Evolutionary conservation across 371 early-diverging fungal genomes (phyloP).

Genomic region (Nematocida sp.): DNA sequence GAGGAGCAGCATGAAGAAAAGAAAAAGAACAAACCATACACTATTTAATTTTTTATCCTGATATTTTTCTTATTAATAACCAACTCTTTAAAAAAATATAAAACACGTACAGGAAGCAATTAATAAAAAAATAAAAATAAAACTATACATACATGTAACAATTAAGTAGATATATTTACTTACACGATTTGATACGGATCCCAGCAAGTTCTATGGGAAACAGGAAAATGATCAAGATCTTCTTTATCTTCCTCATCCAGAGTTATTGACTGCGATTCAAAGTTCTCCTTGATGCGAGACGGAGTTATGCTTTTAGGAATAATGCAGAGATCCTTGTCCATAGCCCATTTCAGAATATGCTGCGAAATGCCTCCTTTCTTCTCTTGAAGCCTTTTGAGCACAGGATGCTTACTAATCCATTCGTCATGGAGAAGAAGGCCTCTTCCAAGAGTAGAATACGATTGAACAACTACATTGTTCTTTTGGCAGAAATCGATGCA

Average conservation of each 20-base stretch:
- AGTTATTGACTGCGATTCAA: constrained; percentile 31
- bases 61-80: too few relatives aligned
- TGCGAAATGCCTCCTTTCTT: constrained; percentile 70
- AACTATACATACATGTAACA: too few relatives aligned
- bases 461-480: constrained; percentile 72
- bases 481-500: constrained; percentile 71
- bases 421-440: constrained; percentile 68
- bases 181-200: constrained; percentile 46
- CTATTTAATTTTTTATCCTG: constrained; percentile 30
- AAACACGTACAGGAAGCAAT: too few relatives aligned
- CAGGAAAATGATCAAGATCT: constrained; percentile 28
- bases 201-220: constrained; percentile 53
- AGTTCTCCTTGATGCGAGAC: constrained; percentile 57
- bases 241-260: constrained; percentile 16
- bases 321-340: constrained; percentile 67
- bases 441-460: constrained; percentile 77
- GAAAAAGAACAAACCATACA: constrained; percentile 19
- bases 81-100: too few relatives aligned
- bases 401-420: constrained; percentile 23
- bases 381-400: constrained; percentile 51
- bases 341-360: constrained; percentile 73
- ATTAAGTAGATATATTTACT: not conserved
- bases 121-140: too few relatives aligned
- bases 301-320: constrained; percentile 60
- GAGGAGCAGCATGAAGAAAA: too few relatives aligned